Conservation (phyloP, 768 basidiomycete species). For the Porphyrellus cyaneotinctus region DNA sequence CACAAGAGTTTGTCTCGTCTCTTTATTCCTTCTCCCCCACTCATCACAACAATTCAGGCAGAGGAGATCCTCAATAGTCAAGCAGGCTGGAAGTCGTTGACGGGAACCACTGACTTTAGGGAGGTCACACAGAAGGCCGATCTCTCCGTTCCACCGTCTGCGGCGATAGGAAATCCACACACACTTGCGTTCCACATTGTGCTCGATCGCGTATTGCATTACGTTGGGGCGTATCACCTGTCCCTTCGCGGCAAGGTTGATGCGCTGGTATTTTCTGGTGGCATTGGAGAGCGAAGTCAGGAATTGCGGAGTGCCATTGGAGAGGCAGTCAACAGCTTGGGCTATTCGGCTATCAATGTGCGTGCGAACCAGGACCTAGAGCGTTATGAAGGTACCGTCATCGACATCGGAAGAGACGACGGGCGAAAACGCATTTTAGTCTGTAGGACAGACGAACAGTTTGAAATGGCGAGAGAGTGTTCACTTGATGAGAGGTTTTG, state of each 20-base stretch:
- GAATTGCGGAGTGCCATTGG: conserved; percentile 59
- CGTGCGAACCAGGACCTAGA: conserved; percentile 43
- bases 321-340: conserved; percentile 53
- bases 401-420: conserved; percentile 41
- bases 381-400: conserved; percentile 36
- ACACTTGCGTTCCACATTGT: conserved; percentile 76
- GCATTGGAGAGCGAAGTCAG: conserved; percentile 76
- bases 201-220: conserved; percentile 70
- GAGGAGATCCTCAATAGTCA: conserved; percentile 73
- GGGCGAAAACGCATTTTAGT: conserved; percentile 44
- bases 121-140: conserved; percentile 51
- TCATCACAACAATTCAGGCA: conserved; percentile 38
- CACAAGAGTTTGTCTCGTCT: conserved; percentile 38
- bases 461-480: conserved; percentile 47
- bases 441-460: conserved; percentile 65
- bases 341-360: conserved; percentile 49
- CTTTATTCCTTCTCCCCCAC: background rate
- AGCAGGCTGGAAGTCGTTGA: conserved; percentile 73
- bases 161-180: conserved; percentile 33
- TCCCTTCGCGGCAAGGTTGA: conserved; percentile 67
- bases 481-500: conserved; percentile 16
- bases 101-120: conserved; percentile 81
- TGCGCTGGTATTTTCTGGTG: conserved; percentile 82
- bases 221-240: conserved; percentile 69
- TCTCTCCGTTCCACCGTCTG: conserved; percentile 15